phyloP scores from a whole-genome alignment of 768 basidiomycete genomes.

The Phylloporus rhodoxanthus region DNA sequence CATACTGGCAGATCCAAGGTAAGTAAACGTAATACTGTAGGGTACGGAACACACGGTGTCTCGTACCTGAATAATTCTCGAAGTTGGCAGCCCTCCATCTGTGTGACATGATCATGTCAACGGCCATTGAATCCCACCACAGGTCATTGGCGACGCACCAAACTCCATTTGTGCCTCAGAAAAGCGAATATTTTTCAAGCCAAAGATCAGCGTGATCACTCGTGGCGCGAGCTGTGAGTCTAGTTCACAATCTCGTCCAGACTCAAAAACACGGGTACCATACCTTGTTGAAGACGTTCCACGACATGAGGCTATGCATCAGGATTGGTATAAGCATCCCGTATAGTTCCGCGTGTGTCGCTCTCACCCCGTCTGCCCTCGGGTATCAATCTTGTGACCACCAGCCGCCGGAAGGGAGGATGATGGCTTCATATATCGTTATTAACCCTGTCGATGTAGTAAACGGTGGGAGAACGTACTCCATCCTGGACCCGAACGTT shows the following conservation, averaged over 20 bases:
- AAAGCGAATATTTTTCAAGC: conserved; percentile 33
- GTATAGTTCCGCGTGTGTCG: not conserved
- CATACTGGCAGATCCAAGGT: conserved; percentile 6
- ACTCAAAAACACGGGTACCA: not conserved
- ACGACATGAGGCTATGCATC: conserved; percentile 29
- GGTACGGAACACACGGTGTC: not conserved
- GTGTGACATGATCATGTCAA: not conserved
- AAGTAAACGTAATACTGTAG: too few species aligned
- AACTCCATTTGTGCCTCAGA: conserved; percentile 1
- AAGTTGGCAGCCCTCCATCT: conserved; percentile 17
- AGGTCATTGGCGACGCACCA: too few species aligned
- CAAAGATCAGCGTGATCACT: conserved; percentile 42
- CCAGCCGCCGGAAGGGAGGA: conserved; percentile 1
- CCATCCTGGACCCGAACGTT: conserved; percentile 36
- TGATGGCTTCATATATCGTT: conserved; percentile 7
- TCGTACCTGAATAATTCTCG: conserved; percentile 18
- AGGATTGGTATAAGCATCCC: not conserved
- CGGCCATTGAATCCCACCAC: not conserved
- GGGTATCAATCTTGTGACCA: conserved; percentile 5
- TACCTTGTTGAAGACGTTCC: conserved; percentile 23
- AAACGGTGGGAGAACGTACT: conserved; percentile 23
- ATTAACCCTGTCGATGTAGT: not conserved
- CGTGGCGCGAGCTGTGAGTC: conserved; percentile 37
- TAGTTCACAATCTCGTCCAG: conserved; percentile 13
- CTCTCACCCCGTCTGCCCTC: conserved; percentile 20